A percentile compares a stretch with the other conserved stretches of the same genome.
Conservation (phyloP, 116 monocot genomes). For the Papilionanthe hybrid region DNA sequence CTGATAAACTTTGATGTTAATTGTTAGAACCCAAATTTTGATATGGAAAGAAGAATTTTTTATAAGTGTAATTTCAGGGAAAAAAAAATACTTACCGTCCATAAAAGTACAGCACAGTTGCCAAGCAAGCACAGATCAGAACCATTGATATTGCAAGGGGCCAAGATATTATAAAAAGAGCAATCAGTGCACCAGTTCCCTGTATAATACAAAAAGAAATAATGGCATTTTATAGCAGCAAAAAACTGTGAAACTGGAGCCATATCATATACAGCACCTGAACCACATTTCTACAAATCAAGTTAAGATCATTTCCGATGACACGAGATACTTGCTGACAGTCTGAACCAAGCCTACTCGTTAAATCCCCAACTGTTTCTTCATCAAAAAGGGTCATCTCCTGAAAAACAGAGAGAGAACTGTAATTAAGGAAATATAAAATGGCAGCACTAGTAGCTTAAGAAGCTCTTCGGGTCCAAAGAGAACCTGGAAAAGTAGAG, state of each 20-base stretch:
- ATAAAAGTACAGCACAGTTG: slow-evolving; percentile 57
- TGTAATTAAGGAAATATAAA: background rate
- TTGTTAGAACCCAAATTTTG: background rate
- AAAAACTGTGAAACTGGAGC: background rate
- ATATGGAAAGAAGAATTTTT: background rate
- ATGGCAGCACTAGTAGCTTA: background rate
- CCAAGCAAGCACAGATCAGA: slow-evolving; percentile 53
- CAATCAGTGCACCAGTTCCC: slow-evolving; percentile 73
- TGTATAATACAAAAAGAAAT: slow-evolving; percentile 27
- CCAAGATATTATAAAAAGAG: slow-evolving; percentile 82
- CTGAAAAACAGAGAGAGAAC: slow-evolving; percentile 23
- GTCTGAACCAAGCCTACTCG: slow-evolving; percentile 94
- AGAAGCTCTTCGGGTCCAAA: background rate
- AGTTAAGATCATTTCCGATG: slow-evolving; percentile 88
- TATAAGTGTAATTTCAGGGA: background rate
- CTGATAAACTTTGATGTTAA: background rate
- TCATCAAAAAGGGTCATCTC: slow-evolving; percentile 85
- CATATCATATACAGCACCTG: slow-evolving; percentile 44
- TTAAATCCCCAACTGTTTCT: slow-evolving; percentile 93
- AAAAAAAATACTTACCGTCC: slow-evolving; percentile 48
- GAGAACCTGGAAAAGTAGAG: slow-evolving; percentile 74
- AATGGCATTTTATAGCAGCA: background rate
- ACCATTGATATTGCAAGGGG: slow-evolving; percentile 73
- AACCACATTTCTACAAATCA: slow-evolving; percentile 78
- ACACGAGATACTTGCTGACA: slow-evolving; percentile 98